These are phyloP conservation scores for Claviceps pazoutovae DNA, from an alignment of 2,329 filamentous ascomycete species.

Conservation along the genomic window DNA sequence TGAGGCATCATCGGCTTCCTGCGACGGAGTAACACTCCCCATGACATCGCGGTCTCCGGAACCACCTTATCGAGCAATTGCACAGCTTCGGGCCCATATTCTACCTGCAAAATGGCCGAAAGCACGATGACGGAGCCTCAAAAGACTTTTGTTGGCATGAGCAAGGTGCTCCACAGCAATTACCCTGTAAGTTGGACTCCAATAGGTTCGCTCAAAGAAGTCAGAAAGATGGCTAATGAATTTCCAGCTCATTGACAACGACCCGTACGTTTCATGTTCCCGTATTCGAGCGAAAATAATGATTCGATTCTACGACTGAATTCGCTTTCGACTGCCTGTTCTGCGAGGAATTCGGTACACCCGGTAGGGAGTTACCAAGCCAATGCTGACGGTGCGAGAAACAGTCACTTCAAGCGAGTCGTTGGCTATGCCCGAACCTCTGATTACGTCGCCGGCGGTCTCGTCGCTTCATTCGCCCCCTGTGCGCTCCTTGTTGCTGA, in stretches of 20 bases:
- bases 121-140: conserved; percentile 23
- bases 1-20: conserved; percentile 16
- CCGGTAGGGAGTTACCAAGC: too few species aligned
- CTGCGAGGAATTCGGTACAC: too few species aligned
- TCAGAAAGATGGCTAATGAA: conserved; percentile 8
- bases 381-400: conserved; percentile 14
- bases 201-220: conserved; percentile 10
- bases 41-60: conserved; percentile 5
- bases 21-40: conserved; percentile 9
- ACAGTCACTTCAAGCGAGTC: conserved; percentile 81
- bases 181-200: conserved; percentile 58
- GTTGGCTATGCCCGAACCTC: conserved; percentile 71
- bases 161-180: conserved; percentile 67
- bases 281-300: too few species aligned
- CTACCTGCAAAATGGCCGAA: conserved; percentile 23
- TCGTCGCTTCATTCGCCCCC: conserved; percentile 58
- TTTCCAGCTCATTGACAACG: conserved; percentile 89
- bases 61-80: conserved; percentile 8
- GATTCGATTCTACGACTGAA: too few species aligned
- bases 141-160: conserved; percentile 26
- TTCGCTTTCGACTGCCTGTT: too few species aligned
- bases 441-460: conserved; percentile 63
- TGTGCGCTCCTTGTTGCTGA: conserved; percentile 67
- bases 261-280: conserved; percentile 53
- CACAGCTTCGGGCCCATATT: conserved; percentile 12